These are phyloP conservation scores for Acacia concinna DNA, from an alignment of 331 rosid species.

Conservation along the genomic window DNA sequence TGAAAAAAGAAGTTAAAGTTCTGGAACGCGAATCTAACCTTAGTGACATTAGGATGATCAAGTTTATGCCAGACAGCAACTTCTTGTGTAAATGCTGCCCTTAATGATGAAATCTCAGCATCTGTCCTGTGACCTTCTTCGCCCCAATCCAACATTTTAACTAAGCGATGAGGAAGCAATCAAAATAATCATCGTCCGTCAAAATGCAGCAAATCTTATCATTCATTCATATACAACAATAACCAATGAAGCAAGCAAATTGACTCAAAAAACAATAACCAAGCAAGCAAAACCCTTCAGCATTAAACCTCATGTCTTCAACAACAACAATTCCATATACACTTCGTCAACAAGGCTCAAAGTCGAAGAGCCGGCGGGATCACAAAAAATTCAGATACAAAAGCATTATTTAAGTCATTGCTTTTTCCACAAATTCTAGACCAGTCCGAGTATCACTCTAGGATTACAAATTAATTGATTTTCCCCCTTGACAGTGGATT, in stretches of 20 bases:
- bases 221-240: neutral
- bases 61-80: conserved; percentile 99
- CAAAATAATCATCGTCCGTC: conserved; percentile 30
- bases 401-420: conserved; percentile 45
- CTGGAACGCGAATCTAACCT: conserved; percentile 53
- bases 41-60: conserved; percentile 95
- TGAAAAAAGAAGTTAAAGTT: conserved; percentile 23
- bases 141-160: conserved; percentile 97
- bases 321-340: neutral
- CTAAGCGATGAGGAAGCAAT: conserved; percentile 47
- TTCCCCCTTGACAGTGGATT: conserved; percentile 31
- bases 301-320: neutral
- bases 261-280: conserved; percentile 4
- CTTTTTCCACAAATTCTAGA: conserved; percentile 47
- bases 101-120: conserved; percentile 80
- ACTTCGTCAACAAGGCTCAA: conserved; percentile 18
- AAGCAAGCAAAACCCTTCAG: neutral
- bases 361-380: conserved; percentile 34
- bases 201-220: conserved; percentile 21
- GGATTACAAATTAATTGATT: conserved; percentile 45
- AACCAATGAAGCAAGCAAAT: conserved; percentile 2
- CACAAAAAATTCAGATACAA: conserved; percentile 43
- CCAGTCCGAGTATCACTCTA: conserved; percentile 38
- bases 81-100: conserved; percentile 94
- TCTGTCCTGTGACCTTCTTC: conserved; percentile 99